Conservation (phyloP, 2,329 filamentous ascomycete genomes). For the Xylaria sp. region DNA sequence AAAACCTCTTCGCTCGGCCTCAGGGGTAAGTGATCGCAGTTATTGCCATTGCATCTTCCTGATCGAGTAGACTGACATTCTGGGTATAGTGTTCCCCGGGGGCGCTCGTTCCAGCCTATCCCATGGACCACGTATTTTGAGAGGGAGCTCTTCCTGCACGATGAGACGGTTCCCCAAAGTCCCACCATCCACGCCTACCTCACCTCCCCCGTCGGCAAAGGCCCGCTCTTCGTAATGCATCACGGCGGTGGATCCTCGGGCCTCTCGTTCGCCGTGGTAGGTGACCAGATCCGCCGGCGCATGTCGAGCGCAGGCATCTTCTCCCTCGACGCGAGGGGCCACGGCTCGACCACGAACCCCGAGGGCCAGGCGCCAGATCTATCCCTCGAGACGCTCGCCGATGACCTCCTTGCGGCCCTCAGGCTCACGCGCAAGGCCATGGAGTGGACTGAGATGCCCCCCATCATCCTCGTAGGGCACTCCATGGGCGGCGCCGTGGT, state of each 20-base stretch:
- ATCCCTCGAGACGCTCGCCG: conserved; percentile 72
- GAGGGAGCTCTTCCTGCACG: conserved; percentile 78
- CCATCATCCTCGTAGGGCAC: conserved; percentile 84
- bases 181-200: conserved; percentile 86
- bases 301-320: conserved; percentile 83
- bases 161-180: conserved; percentile 46
- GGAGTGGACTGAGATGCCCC: conserved; percentile 75
- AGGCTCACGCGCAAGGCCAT: conserved; percentile 69
- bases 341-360: conserved; percentile 72
- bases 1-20: conserved; percentile 74
- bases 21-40: conserved; percentile 59
- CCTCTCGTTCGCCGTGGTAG: conserved; percentile 85
- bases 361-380: conserved; percentile 61
- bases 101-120: conserved; percentile 67
- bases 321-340: conserved; percentile 83
- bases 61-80: conserved; percentile 31
- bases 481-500: conserved; percentile 92
- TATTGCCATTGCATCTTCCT: neutral
- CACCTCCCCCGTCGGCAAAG: conserved; percentile 75
- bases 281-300: conserved; percentile 75
- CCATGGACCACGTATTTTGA: conserved; percentile 92
- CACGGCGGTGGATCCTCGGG: conserved; percentile 95
- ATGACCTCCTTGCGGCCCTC: conserved; percentile 75
- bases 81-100: conserved; percentile 51
- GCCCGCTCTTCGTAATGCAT: conserved; percentile 89